Conservation (phyloP, 441 rosid species). For the Erodium chrysanthum region DNA sequence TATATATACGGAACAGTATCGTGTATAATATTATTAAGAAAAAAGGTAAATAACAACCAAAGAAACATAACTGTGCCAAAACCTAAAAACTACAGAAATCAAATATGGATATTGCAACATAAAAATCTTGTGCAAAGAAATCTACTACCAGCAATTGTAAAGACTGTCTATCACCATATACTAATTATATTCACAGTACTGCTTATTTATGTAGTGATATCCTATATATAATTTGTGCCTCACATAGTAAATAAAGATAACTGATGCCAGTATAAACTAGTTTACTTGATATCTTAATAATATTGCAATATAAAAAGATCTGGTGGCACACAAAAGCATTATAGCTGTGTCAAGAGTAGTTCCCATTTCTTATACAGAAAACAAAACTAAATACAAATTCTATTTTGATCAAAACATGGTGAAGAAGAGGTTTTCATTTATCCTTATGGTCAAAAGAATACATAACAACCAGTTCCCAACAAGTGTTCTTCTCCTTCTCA, state of each 20-base stretch:
- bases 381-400: no score
- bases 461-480: background rate
- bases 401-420: no score
- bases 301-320: no score
- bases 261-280: no score
- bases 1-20: constrained; percentile 7
- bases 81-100: background rate
- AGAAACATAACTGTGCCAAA: constrained; percentile 4
- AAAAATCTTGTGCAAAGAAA: background rate
- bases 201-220: background rate
- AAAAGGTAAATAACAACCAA: constrained; percentile 5
- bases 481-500: background rate
- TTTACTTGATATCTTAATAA: no score
- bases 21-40: background rate
- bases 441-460: background rate
- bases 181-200: background rate
- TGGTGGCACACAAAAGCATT: no score
- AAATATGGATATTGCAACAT: background rate
- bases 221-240: no score
- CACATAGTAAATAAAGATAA: no score
- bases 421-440: background rate
- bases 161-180: background rate
- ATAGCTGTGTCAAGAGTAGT: no score
- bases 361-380: no score
- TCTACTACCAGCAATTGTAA: background rate